Evolutionary conservation across 331 rosid species (phyloP).

Genomic region (Spiraea crenata): DNA sequence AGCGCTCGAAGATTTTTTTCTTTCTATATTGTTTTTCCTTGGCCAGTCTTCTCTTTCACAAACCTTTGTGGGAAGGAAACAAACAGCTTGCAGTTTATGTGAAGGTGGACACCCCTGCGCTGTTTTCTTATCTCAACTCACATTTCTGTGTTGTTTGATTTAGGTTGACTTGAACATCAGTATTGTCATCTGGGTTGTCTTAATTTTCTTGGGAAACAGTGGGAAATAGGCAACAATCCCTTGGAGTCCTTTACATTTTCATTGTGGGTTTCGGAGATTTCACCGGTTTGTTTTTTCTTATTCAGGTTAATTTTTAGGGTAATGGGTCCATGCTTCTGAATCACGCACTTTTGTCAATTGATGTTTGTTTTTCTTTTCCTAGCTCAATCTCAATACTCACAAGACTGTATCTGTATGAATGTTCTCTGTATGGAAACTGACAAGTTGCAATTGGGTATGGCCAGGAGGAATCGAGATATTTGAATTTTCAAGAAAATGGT

Average conservation of each 20-base stretch:
- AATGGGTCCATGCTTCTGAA: slow-evolving; percentile 12
- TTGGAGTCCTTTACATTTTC: background rate
- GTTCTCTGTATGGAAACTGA: background rate
- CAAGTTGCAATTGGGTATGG: slow-evolving; percentile 26
- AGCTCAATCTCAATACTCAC: background rate
- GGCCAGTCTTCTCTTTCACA: slow-evolving; percentile 12
- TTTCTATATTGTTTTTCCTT: background rate
- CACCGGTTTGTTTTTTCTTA: background rate
- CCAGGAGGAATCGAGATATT: background rate
- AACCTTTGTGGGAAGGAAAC: background rate
- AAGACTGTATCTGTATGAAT: background rate
- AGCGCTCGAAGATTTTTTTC: background rate
- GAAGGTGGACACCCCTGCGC: slow-evolving; percentile 22
- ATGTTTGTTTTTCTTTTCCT: background rate
- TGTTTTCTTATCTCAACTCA: background rate
- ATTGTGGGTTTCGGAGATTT: slow-evolving; percentile 11
- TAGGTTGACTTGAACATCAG: background rate
- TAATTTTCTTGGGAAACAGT: slow-evolving; percentile 20
- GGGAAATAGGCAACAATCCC: slow-evolving; percentile 1
- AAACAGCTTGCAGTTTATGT: slow-evolving; percentile 29
- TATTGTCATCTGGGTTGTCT: slow-evolving; percentile 29
- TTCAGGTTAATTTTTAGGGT: background rate
- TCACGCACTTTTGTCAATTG: slow-evolving; percentile 2
- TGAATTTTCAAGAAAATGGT: slow-evolving; percentile 49
- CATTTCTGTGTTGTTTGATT: background rate